Evolutionary conservation across 2,329 filamentous ascomycete genomes (phyloP), one percentile per base, ranked within the genome.

Genomic region (Penicillium sp.): DNA sequence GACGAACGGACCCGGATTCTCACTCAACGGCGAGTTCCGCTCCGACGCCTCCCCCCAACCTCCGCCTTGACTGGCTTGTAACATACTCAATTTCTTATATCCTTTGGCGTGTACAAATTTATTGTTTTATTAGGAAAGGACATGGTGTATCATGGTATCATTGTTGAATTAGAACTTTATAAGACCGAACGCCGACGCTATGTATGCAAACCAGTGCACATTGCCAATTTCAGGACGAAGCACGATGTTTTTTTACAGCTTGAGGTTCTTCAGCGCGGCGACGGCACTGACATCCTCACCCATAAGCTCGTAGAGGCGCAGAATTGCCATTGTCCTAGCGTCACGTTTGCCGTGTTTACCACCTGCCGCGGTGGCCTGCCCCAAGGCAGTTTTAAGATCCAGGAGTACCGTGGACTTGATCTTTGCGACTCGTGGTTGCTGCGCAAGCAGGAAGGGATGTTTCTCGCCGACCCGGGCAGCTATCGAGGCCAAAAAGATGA

Each of bases 1-100:
- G 12, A 96, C 93, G 7, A 82, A 94, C 69, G 87, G 88, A 1
- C 92, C 94, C 1, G 93, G 91, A 0, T 85, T 99, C 78, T 91
- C 87, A 71, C 77, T 99, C 72, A 96, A 84, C 70, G 93, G 92
- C 55, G 85, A 88, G 52, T 89, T 94, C 73, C 85, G 77, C 66
- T 80, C 87, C 50, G 79, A 82, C 5, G 81, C 84, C 57, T 84
- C 84, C 58, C 78, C 47, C 72, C 88, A 45, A 78, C 79, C 42
- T 76, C 81, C 26, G 79, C 70, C 53, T 66, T 78, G 61, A 70
- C 69, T 35, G 75, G 74, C 59, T 48, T 71, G 67, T 78, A 74
- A 74, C 67, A 70, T 70, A 72, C 57, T 85, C 84, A 79, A 84
- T 81, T 64, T 67, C 56, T 61, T 59, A 59, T 60, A 60, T 62